Base-by-base conservation (phyloP, 2,329 filamentous ascomycete genomes). In the Xylariales sp. region DNA sequence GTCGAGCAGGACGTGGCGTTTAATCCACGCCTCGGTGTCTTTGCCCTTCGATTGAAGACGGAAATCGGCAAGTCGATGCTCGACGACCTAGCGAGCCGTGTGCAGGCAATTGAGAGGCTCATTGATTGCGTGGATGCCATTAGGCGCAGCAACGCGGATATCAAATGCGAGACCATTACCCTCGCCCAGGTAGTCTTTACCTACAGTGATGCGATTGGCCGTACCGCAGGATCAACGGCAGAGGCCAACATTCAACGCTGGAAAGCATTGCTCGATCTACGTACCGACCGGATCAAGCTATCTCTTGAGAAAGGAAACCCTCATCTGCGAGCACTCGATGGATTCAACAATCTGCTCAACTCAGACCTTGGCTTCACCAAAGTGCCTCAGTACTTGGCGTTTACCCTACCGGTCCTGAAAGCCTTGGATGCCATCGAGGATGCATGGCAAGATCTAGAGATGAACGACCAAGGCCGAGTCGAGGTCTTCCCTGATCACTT, bases 111-210 rank as follows among this genome's bases (percentile, higher is more conserved):
- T 43, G 79, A 86, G 53, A 77, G 83, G 15, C 71, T 93, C 20
- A 80, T 88, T 28, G 74, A 76, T 31, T 87, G 86, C 53, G 69
- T 88, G 19, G 74, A 80, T 32, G 79, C 82, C 1, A 75, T 90
- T 47, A 69, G 78, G 41, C 66, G 70, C 47, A 69, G 76, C 49
- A 66, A 69, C 34, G 70, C 69, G 12, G 69, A 73, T 38, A 73
- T 86, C 25, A 66, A 67, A 31, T 75, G 76, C 55, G 73, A 82
- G 50, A 66, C 73, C 29, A 71, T 84, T 42, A 79, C 76, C 12
- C 68, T 91, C 42, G 68, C 70, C 49, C 69, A 76, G 46, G 73
- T 93, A 5, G 66, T 74, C 3, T 88, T 93, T 58, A 76, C 71
- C n/a, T 94, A 93, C 58, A 69, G 68, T 39, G 59, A 67, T 22